Evolutionary conservation across 257 asterid genomes (phyloP).

Genomic region (Echium plantagineum): DNA sequence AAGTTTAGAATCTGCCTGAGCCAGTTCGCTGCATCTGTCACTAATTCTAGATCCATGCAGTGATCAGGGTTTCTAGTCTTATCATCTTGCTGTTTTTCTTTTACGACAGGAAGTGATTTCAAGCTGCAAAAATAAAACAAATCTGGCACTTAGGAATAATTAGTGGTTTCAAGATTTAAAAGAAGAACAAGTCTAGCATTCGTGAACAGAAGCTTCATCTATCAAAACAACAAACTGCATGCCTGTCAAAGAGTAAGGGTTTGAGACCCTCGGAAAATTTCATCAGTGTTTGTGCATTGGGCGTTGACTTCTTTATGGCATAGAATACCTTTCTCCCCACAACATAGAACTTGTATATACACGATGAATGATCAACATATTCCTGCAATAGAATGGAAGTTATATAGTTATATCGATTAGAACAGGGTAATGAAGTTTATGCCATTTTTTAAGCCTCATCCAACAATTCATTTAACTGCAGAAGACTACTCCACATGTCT

Average conservation of each 20-base stretch:
- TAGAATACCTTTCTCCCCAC: slow-evolving; percentile 67
- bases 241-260: slow-evolving; percentile 90
- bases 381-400: slow-evolving; percentile 43
- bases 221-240: slow-evolving; percentile 6
- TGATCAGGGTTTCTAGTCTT: slow-evolving; percentile 16
- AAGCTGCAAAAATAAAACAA: slow-evolving; percentile 41
- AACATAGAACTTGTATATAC: slow-evolving; percentile 75
- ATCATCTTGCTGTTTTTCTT: slow-evolving; percentile 24
- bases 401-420: slow-evolving; percentile 7
- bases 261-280: slow-evolving; percentile 39
- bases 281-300: slow-evolving; percentile 63
- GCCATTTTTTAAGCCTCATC: slow-evolving; percentile 12
- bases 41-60: slow-evolving; percentile 65
- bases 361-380: slow-evolving; percentile 87
- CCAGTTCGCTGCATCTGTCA: slow-evolving; percentile 65
- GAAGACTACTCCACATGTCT: neutral
- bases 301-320: slow-evolving; percentile 80
- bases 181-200: slow-evolving; percentile 5
- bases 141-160: slow-evolving; percentile 34
- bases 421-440: slow-evolving; percentile 12
- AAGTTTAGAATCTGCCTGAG: slow-evolving; percentile 64
- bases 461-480: neutral
- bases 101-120: slow-evolving; percentile 68
- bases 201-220: slow-evolving; percentile 1
- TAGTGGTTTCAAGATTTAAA: slow-evolving; percentile 73